Base-by-base conservation (phyloP, 202 grass and related monocot genomes). In the Dendrocalamus latiflorus region DNA sequence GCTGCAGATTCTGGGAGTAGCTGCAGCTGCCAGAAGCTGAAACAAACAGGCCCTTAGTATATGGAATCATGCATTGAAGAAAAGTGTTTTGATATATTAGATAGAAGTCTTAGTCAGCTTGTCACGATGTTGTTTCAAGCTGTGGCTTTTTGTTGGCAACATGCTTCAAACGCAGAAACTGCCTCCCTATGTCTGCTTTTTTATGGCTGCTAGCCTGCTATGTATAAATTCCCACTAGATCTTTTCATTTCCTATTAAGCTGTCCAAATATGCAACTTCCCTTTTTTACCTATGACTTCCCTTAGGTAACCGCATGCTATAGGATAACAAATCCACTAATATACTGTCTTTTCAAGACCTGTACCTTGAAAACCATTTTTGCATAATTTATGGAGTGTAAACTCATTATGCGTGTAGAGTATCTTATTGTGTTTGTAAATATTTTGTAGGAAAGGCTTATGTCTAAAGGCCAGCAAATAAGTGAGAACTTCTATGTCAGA, bases 401-500 rank as follows among this genome's bases (percentile, higher is more conserved):
- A 75, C 1, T 62, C 1, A 59, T 38, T 85, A 77, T 72, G 26
- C 43, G 43, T 17, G 33, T 47, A 53, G 37, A 18, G 21, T 72
- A 1, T 81, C 41, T 84, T 71, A 74, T 64, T 79, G 13, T 33
- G 17, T 61, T 78, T 84, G 25, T 73, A 68, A 78, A 81, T 74
- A 85, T 77, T 34, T 44, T 95, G 79, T 75, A 98, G 95, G 93
- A 98, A 91, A 95, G 89, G 62, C 79, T 98, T 76, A 95, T 82
- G 82, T 95, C 68, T 66, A 98, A 98, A 65, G 93, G 89, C 17
- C 95, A 98, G 82, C 82, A 92, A 90, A 91, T 98, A 79, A 95
- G 93, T 85, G 93, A 95, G 74, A 98, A 95, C 62, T 98, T 98
- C 76, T 98, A 91, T 79, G 95, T 95, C 36, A 93, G 93, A 93